Percentiles rank a stretch among this genome's conserved stretches.
phyloP scores from a whole-genome alignment of 495 filamentous ascomycete species.

The Chaetomium fimeti region DNA sequence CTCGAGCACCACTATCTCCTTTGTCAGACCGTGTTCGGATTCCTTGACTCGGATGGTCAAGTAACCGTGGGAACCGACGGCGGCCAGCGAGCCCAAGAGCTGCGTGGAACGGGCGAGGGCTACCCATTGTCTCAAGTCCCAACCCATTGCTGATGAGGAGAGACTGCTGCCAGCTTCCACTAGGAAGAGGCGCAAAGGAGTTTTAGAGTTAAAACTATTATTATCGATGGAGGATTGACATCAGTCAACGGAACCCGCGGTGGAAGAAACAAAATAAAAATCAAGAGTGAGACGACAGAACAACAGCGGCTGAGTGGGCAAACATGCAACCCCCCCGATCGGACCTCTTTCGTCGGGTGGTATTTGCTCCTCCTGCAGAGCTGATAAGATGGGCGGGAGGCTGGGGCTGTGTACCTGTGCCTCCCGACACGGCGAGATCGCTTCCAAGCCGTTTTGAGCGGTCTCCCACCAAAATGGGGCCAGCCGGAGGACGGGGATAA shows the following conservation, averaged over 20 bases:
- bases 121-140: constrained; percentile 38
- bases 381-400: constrained; percentile 5
- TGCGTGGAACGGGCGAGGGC: constrained; percentile 36
- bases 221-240: not conserved
- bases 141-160: constrained; percentile 34
- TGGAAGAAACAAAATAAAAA: not conserved
- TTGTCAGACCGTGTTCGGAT: constrained; percentile 30
- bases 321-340: too few relatives aligned
- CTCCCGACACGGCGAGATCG: not conserved
- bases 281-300: constrained; percentile 8
- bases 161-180: constrained; percentile 14
- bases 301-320: constrained; percentile 6
- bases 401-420: constrained; percentile 19
- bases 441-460: constrained; percentile 9
- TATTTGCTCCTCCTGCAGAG: constrained; percentile 3
- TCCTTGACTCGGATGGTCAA: constrained; percentile 34
- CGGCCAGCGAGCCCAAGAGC: constrained; percentile 31
- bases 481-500: constrained; percentile 1
- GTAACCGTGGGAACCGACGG: constrained; percentile 40
- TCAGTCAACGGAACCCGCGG: not conserved
- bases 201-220: not conserved
- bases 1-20: constrained; percentile 36
- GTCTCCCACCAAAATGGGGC: not conserved
- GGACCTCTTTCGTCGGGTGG: too few relatives aligned
- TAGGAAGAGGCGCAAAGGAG: constrained; percentile 14